Base-by-base conservation (phyloP, 805 yeast genomes). In the Myxozyma mucilagina region DNA sequence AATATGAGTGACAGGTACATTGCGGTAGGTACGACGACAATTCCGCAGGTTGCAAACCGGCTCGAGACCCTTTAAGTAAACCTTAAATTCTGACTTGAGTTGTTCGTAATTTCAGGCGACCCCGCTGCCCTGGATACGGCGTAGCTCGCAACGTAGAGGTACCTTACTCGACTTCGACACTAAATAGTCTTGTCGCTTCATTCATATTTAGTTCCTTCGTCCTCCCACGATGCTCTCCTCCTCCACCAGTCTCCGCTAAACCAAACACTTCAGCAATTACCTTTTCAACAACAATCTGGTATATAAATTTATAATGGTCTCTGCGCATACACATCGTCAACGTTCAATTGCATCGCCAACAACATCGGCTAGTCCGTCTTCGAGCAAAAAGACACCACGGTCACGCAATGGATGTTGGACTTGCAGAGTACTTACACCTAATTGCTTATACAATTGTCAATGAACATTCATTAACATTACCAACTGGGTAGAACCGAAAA, bases 51-150 rank as follows among this genome's bases (percentile, higher is more conserved):
- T 24, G 29, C 29, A 24, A 24, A 24, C 29, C 29, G 29, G 29
- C 29, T 24, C 29, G 29, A 85, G 42, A 38, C 47, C 24, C 47
- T 18, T n/a, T 42, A 20, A n/a, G 29, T 42, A 18, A 18, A 18
- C 24, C 7, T 42, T 42, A 18, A 18, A n/a, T 18, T n/a, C 16
- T 5, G 32, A 44, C 10, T 44, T 44, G 34, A 9, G 18, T 41
- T 14, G n/a, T 31, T 32, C 11, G 20, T 42, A 42, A 42, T 24
- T 24, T 18, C 48, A 44, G 34, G 48, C 29, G 48, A 10, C 48
- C 48, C 20, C 48, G 48, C 34, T 8, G 48, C 18, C 18, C 48
- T 24, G 11, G 48, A 24, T 44, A 32, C 48, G 48, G 48, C 32
- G 47, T n/a, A n/a, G 14, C 18, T n/a, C 10, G 32, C 9, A 13